phyloP scores from a whole-genome alignment of 1,139 yeast species.

The Suhomyces yuchorum region DNA sequence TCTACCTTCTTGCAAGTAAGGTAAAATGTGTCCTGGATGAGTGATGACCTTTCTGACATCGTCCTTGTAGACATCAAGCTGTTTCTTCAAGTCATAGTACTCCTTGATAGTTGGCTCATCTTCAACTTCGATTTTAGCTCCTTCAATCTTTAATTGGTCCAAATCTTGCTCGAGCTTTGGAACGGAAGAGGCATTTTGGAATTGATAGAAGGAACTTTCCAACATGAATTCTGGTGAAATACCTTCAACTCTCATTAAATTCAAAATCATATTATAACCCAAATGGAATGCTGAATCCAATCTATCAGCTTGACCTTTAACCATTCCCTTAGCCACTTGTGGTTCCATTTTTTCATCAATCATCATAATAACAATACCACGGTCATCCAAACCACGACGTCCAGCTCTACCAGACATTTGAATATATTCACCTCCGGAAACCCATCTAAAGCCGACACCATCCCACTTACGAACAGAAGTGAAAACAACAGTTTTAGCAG shows the following conservation, averaged over 20 bases:
- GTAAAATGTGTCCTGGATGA: slow-evolving; percentile 85
- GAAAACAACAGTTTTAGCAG: slow-evolving; percentile 97
- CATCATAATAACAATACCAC: slow-evolving; percentile 99
- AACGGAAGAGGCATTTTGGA: slow-evolving; percentile 88
- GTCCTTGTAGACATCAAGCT: slow-evolving; percentile 66
- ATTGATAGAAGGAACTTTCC: slow-evolving; percentile 90
- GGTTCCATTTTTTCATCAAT: slow-evolving; percentile 99
- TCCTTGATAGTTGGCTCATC: slow-evolving; percentile 77
- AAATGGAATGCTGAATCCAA: slow-evolving; percentile 95
- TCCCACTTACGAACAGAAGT: slow-evolving; percentile 98
- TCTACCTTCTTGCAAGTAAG: slow-evolving; percentile 88
- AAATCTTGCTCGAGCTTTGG: slow-evolving; percentile 77
- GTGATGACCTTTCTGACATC: slow-evolving; percentile 85
- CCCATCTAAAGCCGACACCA: slow-evolving; percentile 97
- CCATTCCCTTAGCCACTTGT: slow-evolving; percentile 98
- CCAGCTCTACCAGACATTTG: slow-evolving; percentile 99
- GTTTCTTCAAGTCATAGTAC: slow-evolving; percentile 78
- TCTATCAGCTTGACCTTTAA: slow-evolving; percentile 96
- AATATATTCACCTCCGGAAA: slow-evolving; percentile 97
- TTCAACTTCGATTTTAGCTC: slow-evolving; percentile 61
- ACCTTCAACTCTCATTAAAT: slow-evolving; percentile 95
- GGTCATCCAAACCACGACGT: slow-evolving; percentile 97
- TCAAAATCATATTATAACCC: slow-evolving; percentile 96
- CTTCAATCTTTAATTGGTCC: slow-evolving; percentile 50
- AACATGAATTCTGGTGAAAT: slow-evolving; percentile 97